These are phyloP conservation scores for Annulohypoxylon maeteangense DNA, from an alignment of 495 filamentous ascomycete genomes.

Conservation along the genomic window DNA sequence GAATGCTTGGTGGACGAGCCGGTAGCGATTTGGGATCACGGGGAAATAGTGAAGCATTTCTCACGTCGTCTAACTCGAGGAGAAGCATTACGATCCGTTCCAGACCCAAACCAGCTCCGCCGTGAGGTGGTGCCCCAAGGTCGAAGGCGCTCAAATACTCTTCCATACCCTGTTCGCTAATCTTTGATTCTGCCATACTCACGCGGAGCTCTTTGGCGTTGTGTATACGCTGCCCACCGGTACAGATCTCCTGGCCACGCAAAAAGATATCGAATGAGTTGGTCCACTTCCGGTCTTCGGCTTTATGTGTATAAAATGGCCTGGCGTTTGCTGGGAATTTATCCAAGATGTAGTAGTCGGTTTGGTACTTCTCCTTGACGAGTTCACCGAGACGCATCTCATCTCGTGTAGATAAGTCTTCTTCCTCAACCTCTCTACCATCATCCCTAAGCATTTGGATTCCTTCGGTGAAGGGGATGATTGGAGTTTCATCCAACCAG, in stretches of 20 bases:
- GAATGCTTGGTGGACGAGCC: constrained; percentile 63
- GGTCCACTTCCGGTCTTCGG: constrained; percentile 71
- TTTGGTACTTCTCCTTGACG: constrained; percentile 75
- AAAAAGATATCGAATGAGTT: constrained; percentile 88
- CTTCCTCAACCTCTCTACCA: constrained; percentile 67
- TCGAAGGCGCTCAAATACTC: constrained; percentile 81
- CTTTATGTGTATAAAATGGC: constrained; percentile 85
- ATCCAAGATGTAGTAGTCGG: constrained; percentile 84
- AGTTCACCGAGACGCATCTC: constrained; percentile 76
- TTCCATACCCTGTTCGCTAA: constrained; percentile 72
- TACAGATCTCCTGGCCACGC: constrained; percentile 82
- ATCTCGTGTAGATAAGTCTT: constrained; percentile 77
- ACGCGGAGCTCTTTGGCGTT: constrained; percentile 74
- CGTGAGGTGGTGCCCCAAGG: constrained; percentile 80
- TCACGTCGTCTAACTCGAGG: constrained; percentile 78
- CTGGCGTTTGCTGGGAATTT: constrained; percentile 78
- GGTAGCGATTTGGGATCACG: constrained; percentile 76
- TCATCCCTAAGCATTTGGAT: constrained; percentile 77
- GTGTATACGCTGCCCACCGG: constrained; percentile 83
- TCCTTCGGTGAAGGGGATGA: constrained; percentile 75
- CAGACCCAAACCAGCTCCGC: constrained; percentile 78
- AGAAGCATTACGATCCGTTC: constrained; percentile 81
- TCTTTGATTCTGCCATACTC: constrained; percentile 72
- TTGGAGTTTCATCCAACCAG: constrained; percentile 76
- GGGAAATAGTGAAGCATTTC: constrained; percentile 75